Evolutionary conservation across 306 rosid species (phyloP).

Genomic region (Ammopiptanthus mongolicus): DNA sequence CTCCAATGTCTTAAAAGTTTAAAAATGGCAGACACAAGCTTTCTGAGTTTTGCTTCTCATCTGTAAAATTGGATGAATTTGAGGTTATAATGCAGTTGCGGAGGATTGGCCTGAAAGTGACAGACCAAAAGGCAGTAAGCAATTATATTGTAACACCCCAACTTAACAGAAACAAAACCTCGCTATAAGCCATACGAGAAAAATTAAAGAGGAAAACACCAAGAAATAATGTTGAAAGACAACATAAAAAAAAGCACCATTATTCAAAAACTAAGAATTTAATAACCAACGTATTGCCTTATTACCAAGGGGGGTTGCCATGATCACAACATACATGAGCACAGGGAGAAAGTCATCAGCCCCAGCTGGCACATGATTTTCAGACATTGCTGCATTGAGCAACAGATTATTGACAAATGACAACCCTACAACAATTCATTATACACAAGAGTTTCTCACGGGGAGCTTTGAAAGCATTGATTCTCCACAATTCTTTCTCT

Average conservation of each 20-base stretch:
- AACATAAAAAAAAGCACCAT: not conserved
- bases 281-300: conserved; percentile 19
- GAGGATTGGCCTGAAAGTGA: conserved; percentile 48
- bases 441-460: conserved; percentile 44
- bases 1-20: too few species aligned
- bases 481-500: conserved; percentile 44
- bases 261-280: not conserved
- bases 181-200: not conserved
- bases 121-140: not conserved
- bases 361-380: conserved; percentile 41
- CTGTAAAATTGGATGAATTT: conserved; percentile 40
- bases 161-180: not conserved
- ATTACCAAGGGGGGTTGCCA: conserved; percentile 59
- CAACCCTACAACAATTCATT: conserved; percentile 52
- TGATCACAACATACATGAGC: conserved; percentile 50
- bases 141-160: not conserved
- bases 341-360: conserved; percentile 59
- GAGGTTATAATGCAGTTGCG: conserved; percentile 51
- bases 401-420: conserved; percentile 47
- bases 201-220: too few species aligned
- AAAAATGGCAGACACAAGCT: too few species aligned
- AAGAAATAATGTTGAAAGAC: not conserved
- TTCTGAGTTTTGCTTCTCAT: conserved; percentile 49
- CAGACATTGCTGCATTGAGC: conserved; percentile 47
- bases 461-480: conserved; percentile 46